These are phyloP conservation scores for Debaryomycetaceae sp. DNA, from an alignment of 1,139 yeast species.

Conservation along the genomic window DNA sequence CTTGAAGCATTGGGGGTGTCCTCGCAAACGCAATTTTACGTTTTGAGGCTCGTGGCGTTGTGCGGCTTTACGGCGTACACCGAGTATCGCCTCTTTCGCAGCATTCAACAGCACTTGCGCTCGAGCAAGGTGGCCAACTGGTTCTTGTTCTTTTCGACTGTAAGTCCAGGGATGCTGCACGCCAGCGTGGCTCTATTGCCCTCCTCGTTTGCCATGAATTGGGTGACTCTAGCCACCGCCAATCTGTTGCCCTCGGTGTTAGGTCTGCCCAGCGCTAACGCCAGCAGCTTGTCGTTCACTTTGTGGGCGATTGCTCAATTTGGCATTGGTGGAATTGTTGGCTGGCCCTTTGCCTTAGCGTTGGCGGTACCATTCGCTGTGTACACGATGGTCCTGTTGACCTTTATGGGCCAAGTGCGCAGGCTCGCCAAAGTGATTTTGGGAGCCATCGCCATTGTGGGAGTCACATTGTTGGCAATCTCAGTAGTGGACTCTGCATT, in stretches of 20 bases:
- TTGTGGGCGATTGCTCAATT: conserved; percentile 43
- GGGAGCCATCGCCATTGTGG: conserved; percentile 16
- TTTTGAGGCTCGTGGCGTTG: conserved; percentile 47
- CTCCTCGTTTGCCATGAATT: conserved; percentile 78
- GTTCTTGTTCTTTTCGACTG: conserved; percentile 49
- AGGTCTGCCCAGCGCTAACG: not conserved
- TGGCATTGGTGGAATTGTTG: conserved; percentile 67
- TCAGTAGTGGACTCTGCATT: conserved; percentile 57
- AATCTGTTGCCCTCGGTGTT: conserved; percentile 23
- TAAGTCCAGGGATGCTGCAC: conserved; percentile 70
- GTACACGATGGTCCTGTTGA: conserved; percentile 17
- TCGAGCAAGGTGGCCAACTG: conserved; percentile 44
- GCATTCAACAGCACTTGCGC: conserved; percentile 35
- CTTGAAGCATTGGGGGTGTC: conserved; percentile 16
- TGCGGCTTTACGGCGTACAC: conserved; percentile 50
- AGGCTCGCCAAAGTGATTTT: conserved; percentile 12
- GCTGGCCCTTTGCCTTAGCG: conserved; percentile 88
- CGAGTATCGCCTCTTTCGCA: conserved; percentile 47
- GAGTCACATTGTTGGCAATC: conserved; percentile 27
- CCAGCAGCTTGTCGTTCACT: conserved; percentile 1
- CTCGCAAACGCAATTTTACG: conserved; percentile 43
- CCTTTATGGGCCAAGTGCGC: too few relatives aligned
- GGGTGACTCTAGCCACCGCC: conserved; percentile 53
- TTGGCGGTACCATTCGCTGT: conserved; percentile 58
- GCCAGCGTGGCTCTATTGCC: conserved; percentile 85